Percentiles rank a stretch among this genome's conserved stretches.
phyloP scores from a whole-genome alignment of 495 filamentous ascomycete genomes.

The Neurospora sp. region DNA sequence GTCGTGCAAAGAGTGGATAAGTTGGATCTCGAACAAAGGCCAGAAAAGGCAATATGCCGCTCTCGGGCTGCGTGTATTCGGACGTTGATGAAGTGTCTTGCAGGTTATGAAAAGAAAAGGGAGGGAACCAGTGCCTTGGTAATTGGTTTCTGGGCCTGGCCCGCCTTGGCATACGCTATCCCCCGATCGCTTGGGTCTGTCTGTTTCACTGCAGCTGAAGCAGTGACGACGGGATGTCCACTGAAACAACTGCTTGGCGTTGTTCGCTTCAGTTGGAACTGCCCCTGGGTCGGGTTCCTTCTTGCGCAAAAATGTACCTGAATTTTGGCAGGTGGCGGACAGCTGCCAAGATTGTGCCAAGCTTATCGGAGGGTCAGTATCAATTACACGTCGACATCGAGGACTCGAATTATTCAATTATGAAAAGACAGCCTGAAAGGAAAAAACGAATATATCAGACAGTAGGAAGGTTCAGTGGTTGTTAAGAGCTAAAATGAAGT shows the following conservation, averaged over 20 bases:
- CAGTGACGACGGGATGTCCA: neutral
- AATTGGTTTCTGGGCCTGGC: neutral
- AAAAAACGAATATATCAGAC: rapidly evolving
- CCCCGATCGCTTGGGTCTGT: neutral
- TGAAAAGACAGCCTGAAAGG: neutral
- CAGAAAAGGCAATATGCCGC: neutral
- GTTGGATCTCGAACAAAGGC: neutral
- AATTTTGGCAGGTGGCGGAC: neutral
- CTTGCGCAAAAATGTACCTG: neutral
- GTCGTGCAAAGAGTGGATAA: neutral
- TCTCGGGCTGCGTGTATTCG: neutral
- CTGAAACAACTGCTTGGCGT: neutral
- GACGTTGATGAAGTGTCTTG: neutral
- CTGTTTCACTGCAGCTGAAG: neutral
- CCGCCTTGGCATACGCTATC: neutral
- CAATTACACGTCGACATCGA: neutral
- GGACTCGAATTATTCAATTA: neutral
- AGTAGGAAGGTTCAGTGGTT: too few relatives aligned
- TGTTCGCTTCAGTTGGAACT: neutral
- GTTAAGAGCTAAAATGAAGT: neutral
- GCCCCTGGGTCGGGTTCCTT: neutral
- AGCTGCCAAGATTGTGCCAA: neutral
- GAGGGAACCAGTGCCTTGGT: neutral
- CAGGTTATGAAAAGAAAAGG: neutral
- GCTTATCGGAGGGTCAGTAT: neutral